Conservation (phyloP, 805 yeast genomes). For the Barnettozyma populi region DNA sequence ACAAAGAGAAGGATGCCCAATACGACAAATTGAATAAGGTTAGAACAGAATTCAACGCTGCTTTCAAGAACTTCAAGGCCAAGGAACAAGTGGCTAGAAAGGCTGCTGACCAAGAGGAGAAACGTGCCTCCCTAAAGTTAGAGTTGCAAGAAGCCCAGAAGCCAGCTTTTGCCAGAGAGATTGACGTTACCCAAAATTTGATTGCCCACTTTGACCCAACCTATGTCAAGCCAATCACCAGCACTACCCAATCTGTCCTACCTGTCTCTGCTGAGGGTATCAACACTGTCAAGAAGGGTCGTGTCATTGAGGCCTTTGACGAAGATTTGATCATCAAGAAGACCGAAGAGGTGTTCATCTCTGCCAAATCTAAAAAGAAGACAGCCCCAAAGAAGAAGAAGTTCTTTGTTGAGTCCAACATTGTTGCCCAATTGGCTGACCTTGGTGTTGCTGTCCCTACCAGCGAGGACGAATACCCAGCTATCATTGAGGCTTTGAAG, state of each 20-base stretch:
- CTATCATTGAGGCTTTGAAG: conserved; percentile 61
- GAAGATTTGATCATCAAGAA: conserved; percentile 61
- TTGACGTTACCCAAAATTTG: conserved; percentile 67
- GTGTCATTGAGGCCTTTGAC: conserved; percentile 53
- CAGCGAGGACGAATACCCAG: conserved; percentile 62
- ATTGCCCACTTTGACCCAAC: conserved; percentile 74
- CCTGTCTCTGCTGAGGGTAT: conserved; percentile 23
- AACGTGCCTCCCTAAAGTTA: conserved; percentile 54
- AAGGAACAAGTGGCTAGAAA: conserved; percentile 57
- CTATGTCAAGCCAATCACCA: conserved; percentile 51
- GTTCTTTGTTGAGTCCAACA: conserved; percentile 74
- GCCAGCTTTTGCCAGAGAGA: conserved; percentile 84
- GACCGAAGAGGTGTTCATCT: conserved; percentile 51
- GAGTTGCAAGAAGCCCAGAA: conserved; percentile 65
- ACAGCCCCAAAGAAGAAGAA: conserved; percentile 44
- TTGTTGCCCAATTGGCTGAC: conserved; percentile 70
- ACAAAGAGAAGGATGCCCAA: conserved; percentile 62
- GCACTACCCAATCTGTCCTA: background rate
- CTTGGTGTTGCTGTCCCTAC: conserved; percentile 77
- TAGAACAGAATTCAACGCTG: conserved; percentile 70
- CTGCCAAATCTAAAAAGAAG: conserved; percentile 47
- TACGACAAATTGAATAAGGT: conserved; percentile 62
- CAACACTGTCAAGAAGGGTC: conserved; percentile 18
- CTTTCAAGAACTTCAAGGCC: conserved; percentile 70
- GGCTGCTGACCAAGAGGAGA: conserved; percentile 53